Evolutionary conservation across 1,284 basidiomycete genomes (phyloP).

Genomic region (Tremellales sp.): DNA sequence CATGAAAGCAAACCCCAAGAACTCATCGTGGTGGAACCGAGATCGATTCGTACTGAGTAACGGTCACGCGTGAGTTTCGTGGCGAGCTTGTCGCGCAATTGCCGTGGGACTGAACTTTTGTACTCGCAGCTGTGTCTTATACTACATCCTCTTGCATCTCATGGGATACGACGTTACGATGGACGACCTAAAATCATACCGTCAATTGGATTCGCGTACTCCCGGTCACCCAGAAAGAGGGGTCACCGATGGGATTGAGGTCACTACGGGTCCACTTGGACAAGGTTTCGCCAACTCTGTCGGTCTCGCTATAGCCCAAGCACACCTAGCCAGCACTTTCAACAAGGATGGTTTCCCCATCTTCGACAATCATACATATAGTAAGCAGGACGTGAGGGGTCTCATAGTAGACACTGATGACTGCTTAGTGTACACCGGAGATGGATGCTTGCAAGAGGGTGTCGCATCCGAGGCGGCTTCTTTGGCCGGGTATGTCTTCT

Average conservation of each 20-base stretch:
- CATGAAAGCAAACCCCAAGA: slow-evolving; percentile 80
- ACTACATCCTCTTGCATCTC: slow-evolving; percentile 34
- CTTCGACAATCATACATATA: slow-evolving; percentile 80
- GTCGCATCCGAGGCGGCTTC: slow-evolving; percentile 24
- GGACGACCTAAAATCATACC: slow-evolving; percentile 25
- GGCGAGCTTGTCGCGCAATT: not conserved
- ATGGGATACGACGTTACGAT: slow-evolving; percentile 27
- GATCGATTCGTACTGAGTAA: slow-evolving; percentile 57
- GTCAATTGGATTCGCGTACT: slow-evolving; percentile 14
- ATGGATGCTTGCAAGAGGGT: slow-evolving; percentile 40
- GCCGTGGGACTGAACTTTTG: too few relatives aligned
- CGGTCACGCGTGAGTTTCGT: slow-evolving; percentile 52
- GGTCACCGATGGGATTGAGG: slow-evolving; percentile 72
- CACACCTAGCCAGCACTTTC: slow-evolving; percentile 23
- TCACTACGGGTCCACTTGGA: slow-evolving; percentile 86
- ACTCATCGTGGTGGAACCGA: slow-evolving; percentile 86
- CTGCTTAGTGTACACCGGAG: slow-evolving; percentile 60
- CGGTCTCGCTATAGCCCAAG: slow-evolving; percentile 71
- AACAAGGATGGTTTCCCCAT: slow-evolving; percentile 20
- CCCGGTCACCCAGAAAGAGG: slow-evolving; percentile 30
- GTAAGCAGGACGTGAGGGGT: slow-evolving; percentile 50
- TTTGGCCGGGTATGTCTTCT: slow-evolving; percentile 12
- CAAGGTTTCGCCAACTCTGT: slow-evolving; percentile 84
- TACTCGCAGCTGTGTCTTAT: slow-evolving; percentile 59
- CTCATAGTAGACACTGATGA: slow-evolving; percentile 20